Evolutionary conservation across 176 grass and related monocot species (phyloP).

Genomic region (Musa troglodytarum): DNA sequence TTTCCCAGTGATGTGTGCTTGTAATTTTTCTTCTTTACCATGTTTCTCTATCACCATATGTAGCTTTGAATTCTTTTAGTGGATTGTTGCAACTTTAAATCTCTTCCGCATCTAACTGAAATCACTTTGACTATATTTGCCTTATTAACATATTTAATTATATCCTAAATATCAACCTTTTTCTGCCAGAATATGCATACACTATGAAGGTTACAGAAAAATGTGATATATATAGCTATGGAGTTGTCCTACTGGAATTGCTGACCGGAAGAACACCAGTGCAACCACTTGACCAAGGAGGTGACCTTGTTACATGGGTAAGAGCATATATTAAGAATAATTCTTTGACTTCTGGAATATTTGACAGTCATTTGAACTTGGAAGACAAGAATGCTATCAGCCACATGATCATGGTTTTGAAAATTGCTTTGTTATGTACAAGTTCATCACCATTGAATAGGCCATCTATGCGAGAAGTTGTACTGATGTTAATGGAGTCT

Average conservation of each 20-base stretch:
- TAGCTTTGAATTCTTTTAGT: too few species aligned
- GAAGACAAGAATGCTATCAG: constrained; percentile 40
- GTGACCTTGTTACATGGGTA: constrained; percentile 93
- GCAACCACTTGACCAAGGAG: constrained; percentile 76
- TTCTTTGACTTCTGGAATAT: constrained; percentile 52
- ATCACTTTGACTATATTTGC: too few species aligned
- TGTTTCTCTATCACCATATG: too few species aligned
- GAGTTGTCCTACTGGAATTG: constrained; percentile 81
- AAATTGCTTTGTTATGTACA: constrained; percentile 92
- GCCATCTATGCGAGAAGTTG: constrained; percentile 89
- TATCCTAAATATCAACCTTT: neutral
- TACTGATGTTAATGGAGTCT: constrained; percentile 87
- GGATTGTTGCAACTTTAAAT: too few species aligned
- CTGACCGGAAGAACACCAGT: constrained; percentile 77
- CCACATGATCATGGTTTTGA: constrained; percentile 93
- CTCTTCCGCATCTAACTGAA: too few species aligned
- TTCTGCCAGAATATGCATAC: constrained; percentile 84
- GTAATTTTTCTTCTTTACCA: too few species aligned
- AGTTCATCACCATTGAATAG: constrained; percentile 67
- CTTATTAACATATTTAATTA: neutral
- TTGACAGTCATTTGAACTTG: constrained; percentile 65
- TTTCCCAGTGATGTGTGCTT: too few species aligned
- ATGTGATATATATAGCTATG: constrained; percentile 91
- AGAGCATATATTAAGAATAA: constrained; percentile 80
- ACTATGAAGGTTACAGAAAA: constrained; percentile 99